Conservation (phyloP, 1,139 yeast species). For the Geotrichum europaeum region DNA sequence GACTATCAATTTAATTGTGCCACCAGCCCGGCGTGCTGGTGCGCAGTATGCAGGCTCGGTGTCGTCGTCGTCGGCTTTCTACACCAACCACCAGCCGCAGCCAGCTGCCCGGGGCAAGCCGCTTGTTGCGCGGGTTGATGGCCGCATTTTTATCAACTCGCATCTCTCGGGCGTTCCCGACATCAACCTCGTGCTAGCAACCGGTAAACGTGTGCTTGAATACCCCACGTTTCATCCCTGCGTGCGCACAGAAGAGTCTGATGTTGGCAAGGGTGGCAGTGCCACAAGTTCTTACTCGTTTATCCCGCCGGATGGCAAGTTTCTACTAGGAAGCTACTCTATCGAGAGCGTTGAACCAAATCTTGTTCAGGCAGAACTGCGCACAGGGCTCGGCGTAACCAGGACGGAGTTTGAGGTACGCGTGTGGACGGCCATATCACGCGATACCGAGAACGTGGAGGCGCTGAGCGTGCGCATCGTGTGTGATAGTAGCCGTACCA, state of each 20-base stretch:
- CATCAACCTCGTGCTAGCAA: conserved; percentile 50
- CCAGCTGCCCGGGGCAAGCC: conserved; percentile 35
- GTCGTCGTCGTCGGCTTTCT: conserved; percentile 33
- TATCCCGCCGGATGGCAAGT: conserved; percentile 85
- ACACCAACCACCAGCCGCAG: conserved; percentile 22
- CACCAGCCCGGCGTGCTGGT: conserved; percentile 23
- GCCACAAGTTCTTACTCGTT: conserved; percentile 45
- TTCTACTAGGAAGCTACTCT: conserved; percentile 58
- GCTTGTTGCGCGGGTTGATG: conserved; percentile 55
- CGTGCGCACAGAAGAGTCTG: conserved; percentile 33
- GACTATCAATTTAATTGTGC: conserved; percentile 44
- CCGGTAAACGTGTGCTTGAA: conserved; percentile 34
- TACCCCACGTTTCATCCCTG: conserved; percentile 50
- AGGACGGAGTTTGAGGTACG: conserved; percentile 73
- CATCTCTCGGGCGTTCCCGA: conserved; percentile 73
- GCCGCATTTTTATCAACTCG: conserved; percentile 57
- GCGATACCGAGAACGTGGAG: conserved; percentile 52
- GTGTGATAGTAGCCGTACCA: conserved; percentile 31
- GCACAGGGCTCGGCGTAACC: conserved; percentile 53
- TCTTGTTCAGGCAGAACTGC: conserved; percentile 53
- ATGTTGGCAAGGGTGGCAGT: background rate
- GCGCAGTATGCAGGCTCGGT: conserved; percentile 4
- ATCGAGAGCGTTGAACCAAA: conserved; percentile 52
- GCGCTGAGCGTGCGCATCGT: conserved; percentile 48
- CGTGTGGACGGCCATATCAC: conserved; percentile 48